Evolutionary conservation across 495 filamentous ascomycete genomes (phyloP), one percentile per base, ranked within the genome.

Genomic region (Clavariopsis aquatica): DNA sequence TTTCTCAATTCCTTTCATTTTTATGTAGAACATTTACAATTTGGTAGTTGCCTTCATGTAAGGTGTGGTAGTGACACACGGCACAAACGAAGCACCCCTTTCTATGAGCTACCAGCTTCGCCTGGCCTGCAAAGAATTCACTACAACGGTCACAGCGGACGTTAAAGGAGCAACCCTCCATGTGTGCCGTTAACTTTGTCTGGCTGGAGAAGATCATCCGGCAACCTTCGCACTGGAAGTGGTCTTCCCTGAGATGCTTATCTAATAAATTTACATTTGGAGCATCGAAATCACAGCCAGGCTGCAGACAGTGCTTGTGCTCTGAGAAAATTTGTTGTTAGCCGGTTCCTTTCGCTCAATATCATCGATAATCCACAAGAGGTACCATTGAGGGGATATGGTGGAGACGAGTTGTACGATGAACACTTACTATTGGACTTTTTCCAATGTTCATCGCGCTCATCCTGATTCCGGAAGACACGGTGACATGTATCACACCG

Each of bases 261-360:
- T 46, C 31, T 2, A 68, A 43, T 6, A 24, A 17, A 15, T 36
- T 9, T 4, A 22, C 15, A 22, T 38, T 46, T 1, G 41, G 52
- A 15, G 38, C 58, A 36, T 68, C 58, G 28, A 62, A 68, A 12
- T 62, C 52, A 46, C 65, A 68, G 51, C 52, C 60, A 17, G 65
- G 41, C 27, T 57, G 41, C 52, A 68, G 19, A 52, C 65, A 68
- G 59, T 68, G 65, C 10, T 52, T 56, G 26, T 68, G 65, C n/a
- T 54, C 24, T 54, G 24, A 23, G 1, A 10, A n/a, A 8, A 15
- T 10, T 22, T 12, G 17, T n/a, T 24, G 24, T 13, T 26, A 43
- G 20, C 15, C 41, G 10, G 23, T 28, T n/a, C n/a, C n/a, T n/a
- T n/a, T n/a, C n/a, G n/a, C n/a, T n/a, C n/a, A n/a, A n/a, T n/a